Evolutionary conservation across 306 rosid species (phyloP), one percentile per base, ranked within the genome.

Genomic region (Quercus gilva): DNA sequence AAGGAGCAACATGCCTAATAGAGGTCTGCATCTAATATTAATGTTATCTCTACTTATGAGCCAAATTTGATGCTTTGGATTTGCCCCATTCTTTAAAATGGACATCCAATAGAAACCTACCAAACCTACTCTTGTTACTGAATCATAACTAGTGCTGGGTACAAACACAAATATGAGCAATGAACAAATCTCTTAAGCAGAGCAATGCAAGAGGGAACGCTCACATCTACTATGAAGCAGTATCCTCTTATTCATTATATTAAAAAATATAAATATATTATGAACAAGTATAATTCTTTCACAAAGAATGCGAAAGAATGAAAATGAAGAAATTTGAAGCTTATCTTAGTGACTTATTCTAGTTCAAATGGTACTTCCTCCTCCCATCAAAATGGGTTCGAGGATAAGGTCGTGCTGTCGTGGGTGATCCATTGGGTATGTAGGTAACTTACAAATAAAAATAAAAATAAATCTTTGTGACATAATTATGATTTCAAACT

Each of bases 1-100:
- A 95, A 86, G 99, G 99, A 75, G 99, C 99, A 75, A 95, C 99
- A 19, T 95, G 99, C 91, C 93, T 95, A 19, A 86, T 93, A 82
- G 99, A 95, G 97, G 99, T 95, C 25, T 56, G 88, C 84, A 69
- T 74, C 75, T 71, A 69, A 31, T 59, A 71, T 81, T 65, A 69
- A 78, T 74, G 74, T 72, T 78, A 57, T 75, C 29, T 77, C 28
- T 72, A 29, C 76, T 53, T 53, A n/a, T 59, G 56, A 37, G 43
- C 72, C 64, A 51, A 56, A 31, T 37, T 12, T 28, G 8, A 28
- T 55, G 26, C 78, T 68, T 21, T 76, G 52, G 10, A 73, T 19
- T 76, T 52, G 13, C 61, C 63, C 74, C 63, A 55, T 18, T 12
- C 20, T 69, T 56, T 63, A 6, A 64, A 69, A 31, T 43, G 56